Evolutionary conservation across 495 filamentous ascomycete genomes (phyloP).

Genomic region (Geopyxis carbonaria): DNA sequence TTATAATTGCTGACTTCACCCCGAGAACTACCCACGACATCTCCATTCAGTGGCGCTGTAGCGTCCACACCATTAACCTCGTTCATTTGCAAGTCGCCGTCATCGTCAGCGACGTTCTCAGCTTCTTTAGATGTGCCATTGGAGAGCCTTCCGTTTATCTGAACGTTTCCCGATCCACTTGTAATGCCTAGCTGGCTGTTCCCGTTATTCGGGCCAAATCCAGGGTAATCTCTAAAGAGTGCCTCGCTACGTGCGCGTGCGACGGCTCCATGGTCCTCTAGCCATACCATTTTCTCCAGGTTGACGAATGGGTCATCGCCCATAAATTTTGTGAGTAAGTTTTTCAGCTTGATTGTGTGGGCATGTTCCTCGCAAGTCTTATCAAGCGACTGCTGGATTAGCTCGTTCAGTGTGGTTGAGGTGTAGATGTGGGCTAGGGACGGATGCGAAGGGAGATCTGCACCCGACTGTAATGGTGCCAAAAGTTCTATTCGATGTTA

Average conservation of each 20-base stretch:
- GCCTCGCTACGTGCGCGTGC: slow-evolving; percentile 17
- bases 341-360: slow-evolving; percentile 24
- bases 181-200: background rate
- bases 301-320: slow-evolving; percentile 24
- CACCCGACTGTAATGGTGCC: slow-evolving; percentile 68
- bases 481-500: slow-evolving; percentile 57
- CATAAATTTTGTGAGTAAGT: slow-evolving; percentile 23
- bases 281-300: slow-evolving; percentile 23
- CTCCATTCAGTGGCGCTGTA: background rate
- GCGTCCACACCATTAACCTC: slow-evolving; percentile 1
- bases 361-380: slow-evolving; percentile 23
- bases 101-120: slow-evolving; percentile 2
- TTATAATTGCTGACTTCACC: slow-evolving; percentile 1
- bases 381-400: slow-evolving; percentile 48
- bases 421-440: slow-evolving; percentile 67
- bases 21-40: background rate
- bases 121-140: slow-evolving; percentile 2
- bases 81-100: slow-evolving; percentile 1
- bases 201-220: background rate
- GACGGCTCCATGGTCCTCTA: slow-evolving; percentile 14
- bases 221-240: slow-evolving; percentile 8
- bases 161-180: background rate
- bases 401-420: slow-evolving; percentile 61
- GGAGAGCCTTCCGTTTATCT: slow-evolving; percentile 1
- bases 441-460: slow-evolving; percentile 70